A percentile compares a stretch with the other conserved stretches of the same genome.
These are phyloP conservation scores for Nematocida sp. DNA, from an alignment of 371 early-diverging fungal species.

Conservation along the genomic window DNA sequence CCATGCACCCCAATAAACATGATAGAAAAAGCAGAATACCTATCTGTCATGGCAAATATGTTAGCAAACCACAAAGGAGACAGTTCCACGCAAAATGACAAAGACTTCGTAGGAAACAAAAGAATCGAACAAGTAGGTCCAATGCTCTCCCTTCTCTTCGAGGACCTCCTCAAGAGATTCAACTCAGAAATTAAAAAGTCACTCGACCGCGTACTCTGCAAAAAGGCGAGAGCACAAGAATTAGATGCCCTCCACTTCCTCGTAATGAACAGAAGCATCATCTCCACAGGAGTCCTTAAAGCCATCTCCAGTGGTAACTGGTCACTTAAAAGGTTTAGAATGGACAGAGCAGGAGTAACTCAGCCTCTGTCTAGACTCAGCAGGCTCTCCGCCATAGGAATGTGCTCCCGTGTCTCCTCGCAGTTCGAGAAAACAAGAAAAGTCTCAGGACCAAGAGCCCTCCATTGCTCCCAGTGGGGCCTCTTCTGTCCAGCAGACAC, in stretches of 20 bases:
- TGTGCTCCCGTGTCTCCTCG: conserved; percentile 94
- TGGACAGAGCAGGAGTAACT: conserved; percentile 98
- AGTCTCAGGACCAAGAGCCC: conserved; percentile 90
- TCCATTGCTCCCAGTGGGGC: conserved; percentile 97
- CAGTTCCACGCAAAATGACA: conserved; percentile 78
- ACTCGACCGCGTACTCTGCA: conserved; percentile 83
- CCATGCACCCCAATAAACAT: conserved; percentile 72
- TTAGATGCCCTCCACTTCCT: conserved; percentile 84
- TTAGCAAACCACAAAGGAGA: conserved; percentile 74
- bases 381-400: conserved; percentile 92
- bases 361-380: conserved; percentile 89
- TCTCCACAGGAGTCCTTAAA: conserved; percentile 85
- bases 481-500: conserved; percentile 97
- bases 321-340: conserved; percentile 97
- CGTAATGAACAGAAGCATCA: conserved; percentile 76
- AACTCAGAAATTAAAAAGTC: conserved; percentile 72
- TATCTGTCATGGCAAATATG: conserved; percentile 92
- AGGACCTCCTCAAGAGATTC: conserved; percentile 96
- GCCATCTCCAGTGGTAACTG: conserved; percentile 98
- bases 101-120: conserved; percentile 99
- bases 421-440: conserved; percentile 99
- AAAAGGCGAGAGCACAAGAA: conserved; percentile 80
- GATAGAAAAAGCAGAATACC: conserved; percentile 80
- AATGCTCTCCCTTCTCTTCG: conserved; percentile 88
- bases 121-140: conserved; percentile 94